Evolutionary conservation across 2,329 filamentous ascomycete species (phyloP), one percentile per base, ranked within the genome.

Genomic region (Waltergamsia citrina): DNA sequence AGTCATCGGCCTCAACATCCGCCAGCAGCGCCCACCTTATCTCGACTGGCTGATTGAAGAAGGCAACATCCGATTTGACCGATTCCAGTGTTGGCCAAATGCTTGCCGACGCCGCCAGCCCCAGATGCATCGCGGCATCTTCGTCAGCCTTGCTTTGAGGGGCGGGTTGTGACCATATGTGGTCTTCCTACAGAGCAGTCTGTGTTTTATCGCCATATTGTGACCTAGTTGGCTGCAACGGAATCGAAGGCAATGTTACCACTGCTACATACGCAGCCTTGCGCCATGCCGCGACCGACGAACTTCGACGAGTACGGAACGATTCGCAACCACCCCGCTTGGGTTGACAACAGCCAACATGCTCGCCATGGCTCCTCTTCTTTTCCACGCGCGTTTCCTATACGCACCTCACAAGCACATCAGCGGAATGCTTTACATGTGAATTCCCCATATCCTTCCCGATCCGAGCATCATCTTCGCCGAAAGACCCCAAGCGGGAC

Each of bases 401-500:
- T 56, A 22, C 49, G 54, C 36, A 50, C 47, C n/a, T 51, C 50
- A 16, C 54, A 51, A 37, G 36, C 48, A 16, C 44, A 46, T 14
- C 41, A 45, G 23, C 44, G 40, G 24, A 36, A 38, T 32, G 30
- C 43, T 23, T 28, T 34, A 26, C 39, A 40, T 30, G 32, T 40
- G 21, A 36, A 33, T 29, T 34, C 37, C 31, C 29, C 40, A 39
- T 46, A 52, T 43, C 38, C 48, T 25, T 39, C 46, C 39, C 54
- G 58, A 36, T 53, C 58, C 35, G 86, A 94, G 54, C 79, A 94
- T 55, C 83, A 85, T 46, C 67, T 95, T 37, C 78, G 90, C 43
- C 77, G 90, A 44, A 96, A 96, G 58, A 96, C 90, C 7, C 92
- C 90, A 5, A 90, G 81, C 50, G 92, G 90, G n/a, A 94, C 87